phyloP scores from a whole-genome alignment of 306 rosid genomes.

The Prunus mume region DNA sequence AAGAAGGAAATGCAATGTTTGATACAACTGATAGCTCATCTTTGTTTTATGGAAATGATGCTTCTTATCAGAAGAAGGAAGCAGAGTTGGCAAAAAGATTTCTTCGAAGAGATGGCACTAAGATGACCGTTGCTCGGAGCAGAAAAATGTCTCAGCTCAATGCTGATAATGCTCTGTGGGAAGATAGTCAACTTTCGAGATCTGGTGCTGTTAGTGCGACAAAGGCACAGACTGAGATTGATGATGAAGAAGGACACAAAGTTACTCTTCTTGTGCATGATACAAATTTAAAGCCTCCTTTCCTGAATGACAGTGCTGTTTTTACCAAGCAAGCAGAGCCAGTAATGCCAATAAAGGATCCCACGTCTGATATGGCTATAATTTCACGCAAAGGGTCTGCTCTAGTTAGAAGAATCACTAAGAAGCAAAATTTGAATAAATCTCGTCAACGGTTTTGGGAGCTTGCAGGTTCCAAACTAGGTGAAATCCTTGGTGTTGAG shows the following conservation, averaged over 20 bases:
- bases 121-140: slow-evolving; percentile 84
- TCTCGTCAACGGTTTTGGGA: slow-evolving; percentile 98
- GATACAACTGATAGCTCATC: slow-evolving; percentile 59
- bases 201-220: slow-evolving; percentile 96
- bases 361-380: slow-evolving; percentile 95
- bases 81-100: slow-evolving; percentile 85
- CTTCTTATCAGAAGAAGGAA: slow-evolving; percentile 84
- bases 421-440: slow-evolving; percentile 75
- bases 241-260: slow-evolving; percentile 84
- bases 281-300: slow-evolving; percentile 74
- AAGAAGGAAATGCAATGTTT: slow-evolving; percentile 75
- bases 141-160: slow-evolving; percentile 78
- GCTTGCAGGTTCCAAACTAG: slow-evolving; percentile 96
- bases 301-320: slow-evolving; percentile 90
- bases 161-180: slow-evolving; percentile 91
- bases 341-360: slow-evolving; percentile 90
- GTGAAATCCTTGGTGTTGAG: slow-evolving; percentile 89
- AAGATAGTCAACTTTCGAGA: slow-evolving; percentile 79
- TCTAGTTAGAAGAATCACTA: slow-evolving; percentile 71
- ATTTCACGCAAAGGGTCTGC: slow-evolving; percentile 90
- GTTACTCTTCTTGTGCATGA: slow-evolving; percentile 96
- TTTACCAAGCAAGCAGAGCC: slow-evolving; percentile 89
- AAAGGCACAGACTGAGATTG: slow-evolving; percentile 82
- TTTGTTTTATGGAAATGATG: slow-evolving; percentile 69
- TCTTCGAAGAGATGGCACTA: slow-evolving; percentile 85